Evolutionary conservation across 257 asterid genomes (phyloP), one percentile per base, ranked within the genome.

Genomic region (Echites panduratus): DNA sequence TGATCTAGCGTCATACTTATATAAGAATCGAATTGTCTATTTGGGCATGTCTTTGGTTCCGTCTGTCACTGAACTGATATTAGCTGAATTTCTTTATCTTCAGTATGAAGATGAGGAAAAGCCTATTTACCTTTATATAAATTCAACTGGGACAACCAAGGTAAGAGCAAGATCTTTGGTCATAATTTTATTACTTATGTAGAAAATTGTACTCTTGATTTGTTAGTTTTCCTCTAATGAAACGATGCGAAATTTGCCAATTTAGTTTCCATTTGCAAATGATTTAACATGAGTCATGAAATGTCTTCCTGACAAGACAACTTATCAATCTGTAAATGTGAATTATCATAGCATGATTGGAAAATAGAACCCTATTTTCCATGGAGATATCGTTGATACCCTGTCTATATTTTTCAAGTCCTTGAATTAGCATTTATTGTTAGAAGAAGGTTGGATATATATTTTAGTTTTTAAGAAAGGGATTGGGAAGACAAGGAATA

Each of bases 131-230:
- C 88, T 95, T 29, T 95, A 95, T 73, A 67, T 95, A 75, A 95
- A 95, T 81, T 95, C 99, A 77, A 92, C 97, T 13, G 98, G 99
- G 72, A 90, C 97, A 41, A 89, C 98, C 74, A 90, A 95, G 97
- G 99, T 95, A 64, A 81, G 89, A 67, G 59, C 57, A 73, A 45
- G 26, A 72, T 69, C 19, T 68, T 79, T 58, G 9, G 26, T 22
- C 19, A 63, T 16, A 35, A 11, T 26, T 58, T 27, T 35, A 38
- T 70, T 22, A 22, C 40, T 62, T 7, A 13, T 61, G 40, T 14
- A 1, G 11, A 65, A 19, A 7, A 66, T 45, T 74, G 41, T 29
- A 32, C 41, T 2, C 32, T 68, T 67, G 74, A 44, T 4, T 41
- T 17, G 12, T 56, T n/a, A 75, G 10, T 66, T 50, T 38, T 32